Percentiles rank a stretch among this genome's conserved stretches.
phyloP scores from a whole-genome alignment of 768 basidiomycete species.

The Royoungia palumana region DNA sequence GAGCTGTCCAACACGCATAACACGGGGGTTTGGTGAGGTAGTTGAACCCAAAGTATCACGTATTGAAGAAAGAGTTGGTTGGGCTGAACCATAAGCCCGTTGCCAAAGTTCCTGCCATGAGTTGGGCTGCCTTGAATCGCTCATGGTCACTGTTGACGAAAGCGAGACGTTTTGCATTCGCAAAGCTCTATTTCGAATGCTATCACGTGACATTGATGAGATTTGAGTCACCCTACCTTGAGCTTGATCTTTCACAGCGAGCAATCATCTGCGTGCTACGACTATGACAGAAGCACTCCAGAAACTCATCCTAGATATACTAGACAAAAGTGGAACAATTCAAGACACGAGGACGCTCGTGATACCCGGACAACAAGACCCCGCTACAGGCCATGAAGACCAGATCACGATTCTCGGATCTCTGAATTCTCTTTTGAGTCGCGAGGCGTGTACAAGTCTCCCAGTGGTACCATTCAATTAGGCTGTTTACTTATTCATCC shows the following conservation, averaged over 20 bases:
- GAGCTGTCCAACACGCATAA: conserved; percentile 83
- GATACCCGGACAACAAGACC: conserved; percentile 58
- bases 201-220: conserved; percentile 19
- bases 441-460: conserved; percentile 56
- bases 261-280: not conserved
- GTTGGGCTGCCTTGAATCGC: not conserved
- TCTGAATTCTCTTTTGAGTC: conserved; percentile 83
- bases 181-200: no score
- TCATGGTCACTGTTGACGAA: no score
- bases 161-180: no score
- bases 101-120: conserved; percentile 46
- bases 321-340: conserved; percentile 55
- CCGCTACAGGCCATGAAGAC: conserved; percentile 64
- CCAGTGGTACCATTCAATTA: conserved; percentile 2
- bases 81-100: conserved; percentile 60
- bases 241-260: not conserved
- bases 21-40: conserved; percentile 38
- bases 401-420: conserved; percentile 87
- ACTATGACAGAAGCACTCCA: conserved; percentile 77
- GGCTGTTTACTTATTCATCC: conserved; percentile 11
- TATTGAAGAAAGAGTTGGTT: conserved; percentile 50
- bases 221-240: no score
- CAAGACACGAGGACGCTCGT: conserved; percentile 65
- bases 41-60: conserved; percentile 36
- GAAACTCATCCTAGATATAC: conserved; percentile 70